These are phyloP conservation scores for Backusella tarrabulga DNA, from an alignment of 192 early-diverging fungal species.

Conservation along the genomic window DNA sequence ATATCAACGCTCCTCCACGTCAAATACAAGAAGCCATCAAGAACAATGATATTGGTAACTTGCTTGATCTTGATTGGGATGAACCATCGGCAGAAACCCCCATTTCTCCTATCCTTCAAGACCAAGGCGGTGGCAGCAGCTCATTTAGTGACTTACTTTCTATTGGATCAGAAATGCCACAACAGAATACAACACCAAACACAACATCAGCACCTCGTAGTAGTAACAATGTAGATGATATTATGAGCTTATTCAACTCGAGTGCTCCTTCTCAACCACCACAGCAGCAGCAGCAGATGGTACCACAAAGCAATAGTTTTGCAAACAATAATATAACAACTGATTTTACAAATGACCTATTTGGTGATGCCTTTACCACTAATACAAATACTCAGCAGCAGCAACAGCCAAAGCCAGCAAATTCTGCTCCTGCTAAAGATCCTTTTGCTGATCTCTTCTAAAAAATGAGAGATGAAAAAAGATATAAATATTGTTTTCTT, in stretches of 20 bases:
- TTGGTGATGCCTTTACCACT: background rate
- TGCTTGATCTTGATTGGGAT: slow-evolving; percentile 73
- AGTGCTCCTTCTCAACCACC: slow-evolving; percentile 17
- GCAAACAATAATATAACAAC: background rate
- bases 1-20: slow-evolving; percentile 37
- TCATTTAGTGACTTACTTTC: slow-evolving; percentile 44
- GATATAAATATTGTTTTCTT: background rate
- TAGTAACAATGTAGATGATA: slow-evolving; percentile 20
- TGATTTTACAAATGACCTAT: slow-evolving; percentile 13
- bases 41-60: slow-evolving; percentile 60
- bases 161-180: slow-evolving; percentile 23
- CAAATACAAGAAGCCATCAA: slow-evolving; percentile 45
- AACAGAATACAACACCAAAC: slow-evolving; percentile 13
- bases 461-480: background rate
- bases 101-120: slow-evolving; percentile 14
- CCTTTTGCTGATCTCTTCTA: slow-evolving; percentile 41
- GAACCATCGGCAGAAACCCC: slow-evolving; percentile 34
- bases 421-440: slow-evolving; percentile 17
- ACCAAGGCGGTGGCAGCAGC: slow-evolving; percentile 17
- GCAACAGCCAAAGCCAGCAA: slow-evolving; percentile 21
- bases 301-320: background rate
- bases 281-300: background rate
- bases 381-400: slow-evolving; percentile 24
- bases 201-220: background rate
- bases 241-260: slow-evolving; percentile 23